Base-by-base conservation (phyloP, 495 filamentous ascomycete genomes). In the Eremomyces bilateralis region DNA sequence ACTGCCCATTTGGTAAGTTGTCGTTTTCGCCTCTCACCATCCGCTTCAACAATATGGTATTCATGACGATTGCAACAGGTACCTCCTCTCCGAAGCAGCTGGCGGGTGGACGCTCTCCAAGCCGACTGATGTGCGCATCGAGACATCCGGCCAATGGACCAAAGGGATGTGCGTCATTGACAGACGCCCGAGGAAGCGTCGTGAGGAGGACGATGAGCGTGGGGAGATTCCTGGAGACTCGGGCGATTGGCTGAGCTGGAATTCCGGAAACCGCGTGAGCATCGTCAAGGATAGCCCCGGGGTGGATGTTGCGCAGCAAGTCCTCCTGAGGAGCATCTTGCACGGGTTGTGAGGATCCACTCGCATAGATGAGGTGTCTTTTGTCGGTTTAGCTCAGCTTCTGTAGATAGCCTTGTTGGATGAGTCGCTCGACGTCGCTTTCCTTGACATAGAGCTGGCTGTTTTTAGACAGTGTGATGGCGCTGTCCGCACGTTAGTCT, bases 401-500 rank as follows among this genome's bases (percentile, higher is more conserved):
- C 52, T 94, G 85, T 46, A 99, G 55, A 57, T 92, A 99, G n/a
- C 90, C 90, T 53, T 95, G 90, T 12, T 80, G 71, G 46, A 99
- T 93, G 42, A 99, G 53, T 22, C 84, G 64, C 53, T 95, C 88
- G 5, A 99, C 90, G 61, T 99, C 90, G 3, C 83, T 84, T 50
- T 94, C 83, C 40, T 84, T 71, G 27, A 99, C 90, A 50, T 83
- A 94, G 46, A 95, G 88, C 48, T 99, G 90, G 48, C 83, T 93
- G 48, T 95, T 95, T 54, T 92, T 95, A 21, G 80, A 94, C 53
- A 99, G 64, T 39, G 79, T 94, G 46, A 99, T 94, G 13, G 83
- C 78, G 16, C 85, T 95, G 43, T 6, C 35, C 28, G 16, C n/a
- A 21, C 29, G 11, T n/a, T 15, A 28, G 37, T 19, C 12, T 8